A percentile compares a stretch with the other conserved stretches of the same genome.
Evolutionary conservation across 2,329 filamentous ascomycete genomes (phyloP).

Genomic region (Alternaria consortialis): DNA sequence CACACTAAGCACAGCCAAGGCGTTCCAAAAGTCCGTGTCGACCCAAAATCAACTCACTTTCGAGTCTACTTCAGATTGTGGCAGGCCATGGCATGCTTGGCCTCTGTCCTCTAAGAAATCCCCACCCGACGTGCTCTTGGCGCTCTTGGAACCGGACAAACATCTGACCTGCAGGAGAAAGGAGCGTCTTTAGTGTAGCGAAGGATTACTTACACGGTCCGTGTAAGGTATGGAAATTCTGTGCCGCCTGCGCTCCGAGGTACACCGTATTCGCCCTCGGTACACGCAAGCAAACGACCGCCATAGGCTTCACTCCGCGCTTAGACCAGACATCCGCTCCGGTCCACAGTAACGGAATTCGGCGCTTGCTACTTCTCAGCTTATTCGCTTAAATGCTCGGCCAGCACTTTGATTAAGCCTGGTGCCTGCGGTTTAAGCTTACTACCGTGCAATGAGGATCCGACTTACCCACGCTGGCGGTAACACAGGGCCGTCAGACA

Average conservation of each 20-base stretch:
- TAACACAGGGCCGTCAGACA: slow-evolving; percentile 19
- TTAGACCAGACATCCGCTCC: slow-evolving; percentile 39
- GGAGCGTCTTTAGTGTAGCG: background rate
- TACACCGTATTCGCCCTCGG: background rate
- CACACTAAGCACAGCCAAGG: slow-evolving; percentile 33
- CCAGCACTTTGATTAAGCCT: slow-evolving; percentile 39
- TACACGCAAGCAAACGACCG: slow-evolving; percentile 8
- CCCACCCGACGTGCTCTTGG: slow-evolving; percentile 10
- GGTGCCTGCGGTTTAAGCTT: slow-evolving; percentile 47
- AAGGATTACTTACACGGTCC: background rate
- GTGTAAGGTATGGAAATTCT: background rate
- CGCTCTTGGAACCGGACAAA: slow-evolving; percentile 9
- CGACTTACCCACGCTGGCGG: slow-evolving; percentile 41
- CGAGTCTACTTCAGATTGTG: slow-evolving; percentile 8
- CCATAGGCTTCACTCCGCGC: slow-evolving; percentile 18
- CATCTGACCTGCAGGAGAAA: slow-evolving; percentile 2
- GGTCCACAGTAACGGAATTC: slow-evolving; percentile 46
- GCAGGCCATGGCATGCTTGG: slow-evolving; percentile 27
- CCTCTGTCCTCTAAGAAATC: slow-evolving; percentile 30
- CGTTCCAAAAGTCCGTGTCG: slow-evolving; percentile 25
- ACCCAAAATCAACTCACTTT: slow-evolving; percentile 15
- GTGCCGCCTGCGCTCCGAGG: background rate
- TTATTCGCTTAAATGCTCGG: slow-evolving; percentile 32
- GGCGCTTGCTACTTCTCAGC: slow-evolving; percentile 29
- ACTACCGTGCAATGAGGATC: slow-evolving; percentile 41